phyloP scores from a whole-genome alignment of 106 monocot genomes.

The Dendrobium nobile region DNA sequence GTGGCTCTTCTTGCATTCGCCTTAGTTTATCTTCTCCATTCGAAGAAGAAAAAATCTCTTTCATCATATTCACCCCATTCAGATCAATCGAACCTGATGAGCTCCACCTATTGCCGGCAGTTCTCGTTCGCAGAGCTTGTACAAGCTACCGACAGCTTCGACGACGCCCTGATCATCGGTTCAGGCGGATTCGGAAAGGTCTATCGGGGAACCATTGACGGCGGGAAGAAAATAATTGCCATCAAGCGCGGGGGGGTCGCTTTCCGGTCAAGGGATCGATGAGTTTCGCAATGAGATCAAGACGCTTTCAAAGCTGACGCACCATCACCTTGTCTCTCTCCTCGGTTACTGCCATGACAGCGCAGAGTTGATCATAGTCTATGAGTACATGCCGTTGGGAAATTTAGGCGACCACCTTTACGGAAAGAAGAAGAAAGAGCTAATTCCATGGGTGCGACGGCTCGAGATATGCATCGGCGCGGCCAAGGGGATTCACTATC shows the following conservation, averaged over 20 bases:
- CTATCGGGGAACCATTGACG: slow-evolving; percentile 17
- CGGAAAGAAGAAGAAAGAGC: slow-evolving; percentile 11
- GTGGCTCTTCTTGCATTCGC: background rate
- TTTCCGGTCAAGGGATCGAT: slow-evolving; percentile 25
- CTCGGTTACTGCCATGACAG: slow-evolving; percentile 42
- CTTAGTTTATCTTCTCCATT: background rate
- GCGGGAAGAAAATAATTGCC: slow-evolving; percentile 18
- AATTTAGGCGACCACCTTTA: slow-evolving; percentile 30
- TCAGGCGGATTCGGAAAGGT: slow-evolving; percentile 35
- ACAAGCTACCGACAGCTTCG: slow-evolving; percentile 21
- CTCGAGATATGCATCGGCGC: slow-evolving; percentile 46
- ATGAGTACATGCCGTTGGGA: slow-evolving; percentile 35
- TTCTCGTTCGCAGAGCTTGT: slow-evolving; percentile 29
- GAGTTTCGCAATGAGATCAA: slow-evolving; percentile 38
- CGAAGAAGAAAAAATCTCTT: too few species aligned
- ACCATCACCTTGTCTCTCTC: slow-evolving; percentile 35
- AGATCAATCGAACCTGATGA: background rate
- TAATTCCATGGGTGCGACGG: slow-evolving; percentile 26
- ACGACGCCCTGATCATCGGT: slow-evolving; percentile 18
- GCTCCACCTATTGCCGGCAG: slow-evolving; percentile 21
- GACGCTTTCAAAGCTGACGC: slow-evolving; percentile 33
- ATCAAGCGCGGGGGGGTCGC: slow-evolving; percentile 28
- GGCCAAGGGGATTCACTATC: slow-evolving; percentile 37
- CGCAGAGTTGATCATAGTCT: slow-evolving; percentile 36
- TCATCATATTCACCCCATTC: background rate